These are phyloP conservation scores for Penicillium thymicola DNA, from an alignment of 2,329 filamentous ascomycete genomes.

Conservation along the genomic window DNA sequence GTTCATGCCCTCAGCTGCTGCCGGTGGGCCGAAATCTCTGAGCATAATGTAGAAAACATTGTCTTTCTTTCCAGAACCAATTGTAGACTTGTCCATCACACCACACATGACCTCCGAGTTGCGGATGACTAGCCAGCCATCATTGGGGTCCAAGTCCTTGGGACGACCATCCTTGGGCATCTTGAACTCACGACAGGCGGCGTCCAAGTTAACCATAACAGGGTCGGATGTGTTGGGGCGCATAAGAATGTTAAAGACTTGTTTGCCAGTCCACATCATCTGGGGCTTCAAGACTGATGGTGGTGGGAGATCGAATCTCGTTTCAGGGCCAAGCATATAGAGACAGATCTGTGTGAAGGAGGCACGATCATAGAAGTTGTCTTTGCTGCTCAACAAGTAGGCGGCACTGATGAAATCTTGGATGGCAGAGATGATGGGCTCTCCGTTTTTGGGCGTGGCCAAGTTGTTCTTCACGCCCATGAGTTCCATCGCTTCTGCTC, in stretches of 20 bases:
- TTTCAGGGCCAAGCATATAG: conserved; percentile 84
- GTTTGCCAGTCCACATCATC: conserved; percentile 92
- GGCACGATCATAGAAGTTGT: conserved; percentile 84
- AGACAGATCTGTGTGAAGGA: conserved; percentile 86
- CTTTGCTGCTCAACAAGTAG: conserved; percentile 86
- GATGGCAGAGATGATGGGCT: conserved; percentile 97
- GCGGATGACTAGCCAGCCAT: conserved; percentile 86
- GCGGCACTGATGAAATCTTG: conserved; percentile 98
- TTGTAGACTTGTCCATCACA: conserved; percentile 94
- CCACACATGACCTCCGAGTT: conserved; percentile 98
- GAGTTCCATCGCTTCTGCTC: conserved; percentile 88
- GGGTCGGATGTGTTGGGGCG: conserved; percentile 79
- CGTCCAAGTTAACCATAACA: conserved; percentile 87
- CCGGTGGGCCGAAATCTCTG: conserved; percentile 87
- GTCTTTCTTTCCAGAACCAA: conserved; percentile 97
- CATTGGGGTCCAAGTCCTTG: conserved; percentile 72
- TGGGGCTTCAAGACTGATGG: conserved; percentile 83
- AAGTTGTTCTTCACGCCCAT: conserved; percentile 99
- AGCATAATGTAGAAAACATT: conserved; percentile 97
- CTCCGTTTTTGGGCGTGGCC: conserved; percentile 93
- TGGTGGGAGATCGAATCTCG: conserved; percentile 77
- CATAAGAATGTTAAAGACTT: conserved; percentile 90
- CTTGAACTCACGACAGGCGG: conserved; percentile 75
- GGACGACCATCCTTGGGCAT: conserved; percentile 38
- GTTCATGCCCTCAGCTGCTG: conserved; percentile 90